These are phyloP conservation scores for Alliaria petiolata DNA, from an alignment of 345 rosid genomes.

Conservation along the genomic window DNA sequence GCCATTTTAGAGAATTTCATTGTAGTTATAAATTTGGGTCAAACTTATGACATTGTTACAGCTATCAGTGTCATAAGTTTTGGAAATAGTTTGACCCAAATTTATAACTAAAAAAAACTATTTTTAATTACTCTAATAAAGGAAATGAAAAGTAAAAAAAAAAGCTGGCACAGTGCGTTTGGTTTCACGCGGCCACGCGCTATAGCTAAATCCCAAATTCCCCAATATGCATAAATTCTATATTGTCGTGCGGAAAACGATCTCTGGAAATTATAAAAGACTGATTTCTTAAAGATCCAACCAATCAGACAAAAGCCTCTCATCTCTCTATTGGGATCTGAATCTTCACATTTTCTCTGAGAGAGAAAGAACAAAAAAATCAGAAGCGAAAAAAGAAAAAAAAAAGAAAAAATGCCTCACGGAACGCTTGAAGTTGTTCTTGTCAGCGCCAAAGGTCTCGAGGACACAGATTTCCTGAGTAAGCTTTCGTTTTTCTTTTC, in stretches of 20 bases:
- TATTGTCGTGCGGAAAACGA: constrained; percentile 12
- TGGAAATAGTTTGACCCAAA: too few species aligned
- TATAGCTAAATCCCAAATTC: neutral
- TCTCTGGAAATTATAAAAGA: neutral
- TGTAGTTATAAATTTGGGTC: too few species aligned
- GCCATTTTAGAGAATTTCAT: too few species aligned
- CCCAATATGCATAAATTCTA: neutral
- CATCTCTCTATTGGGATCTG: constrained; percentile 22
- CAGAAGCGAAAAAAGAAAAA: neutral
- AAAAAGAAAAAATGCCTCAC: constrained; percentile 42
- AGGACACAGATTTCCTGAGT: constrained; percentile 52
- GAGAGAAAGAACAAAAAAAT: neutral
- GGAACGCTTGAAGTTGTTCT: constrained; percentile 70
- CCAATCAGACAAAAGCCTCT: constrained; percentile 25
- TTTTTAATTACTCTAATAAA: neutral
- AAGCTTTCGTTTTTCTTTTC: constrained; percentile 2
- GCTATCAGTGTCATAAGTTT: too few species aligned
- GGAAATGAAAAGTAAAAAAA: neutral
- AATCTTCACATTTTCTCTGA: constrained; percentile 10
- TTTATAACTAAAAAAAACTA: neutral
- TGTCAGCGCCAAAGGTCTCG: constrained; percentile 61
- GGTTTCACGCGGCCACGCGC: neutral
- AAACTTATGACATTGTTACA: too few species aligned
- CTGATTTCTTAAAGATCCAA: neutral
- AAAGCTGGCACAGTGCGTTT: neutral